Conservation (phyloP, 176 grass and related monocot species). For the Phoenix dactylifera region DNA sequence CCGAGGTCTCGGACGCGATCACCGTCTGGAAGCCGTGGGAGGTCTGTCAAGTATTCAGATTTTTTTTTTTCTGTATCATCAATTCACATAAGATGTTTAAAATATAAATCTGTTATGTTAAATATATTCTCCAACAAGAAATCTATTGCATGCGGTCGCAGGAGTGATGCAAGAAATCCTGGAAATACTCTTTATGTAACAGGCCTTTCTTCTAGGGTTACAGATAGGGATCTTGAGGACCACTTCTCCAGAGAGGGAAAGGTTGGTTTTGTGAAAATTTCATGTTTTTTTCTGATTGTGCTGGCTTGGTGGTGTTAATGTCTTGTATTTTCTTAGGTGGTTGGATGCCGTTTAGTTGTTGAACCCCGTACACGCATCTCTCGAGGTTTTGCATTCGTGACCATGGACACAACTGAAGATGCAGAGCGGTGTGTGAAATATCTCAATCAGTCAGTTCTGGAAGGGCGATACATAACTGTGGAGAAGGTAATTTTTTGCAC, state of each 20-base stretch:
- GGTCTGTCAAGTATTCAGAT: conserved; percentile 23
- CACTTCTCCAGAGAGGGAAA: conserved; percentile 64
- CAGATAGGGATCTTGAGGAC: conserved; percentile 53
- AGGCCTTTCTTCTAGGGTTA: conserved; percentile 58
- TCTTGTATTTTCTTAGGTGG: conserved; percentile 27
- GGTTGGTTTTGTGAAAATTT: conserved; percentile 21
- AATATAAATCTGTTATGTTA: no score
- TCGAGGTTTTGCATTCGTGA: conserved; percentile 70
- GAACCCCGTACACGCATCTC: conserved; percentile 57
- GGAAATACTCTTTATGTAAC: conserved; percentile 71
- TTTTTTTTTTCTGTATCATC: background rate
- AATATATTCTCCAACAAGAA: no score
- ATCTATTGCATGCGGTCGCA: conserved; percentile 11
- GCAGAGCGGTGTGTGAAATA: conserved; percentile 63
- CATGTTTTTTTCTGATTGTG: background rate
- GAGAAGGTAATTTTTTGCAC: conserved; percentile 44
- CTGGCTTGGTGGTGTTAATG: background rate
- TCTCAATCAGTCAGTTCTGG: conserved; percentile 52
- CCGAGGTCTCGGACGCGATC: conserved; percentile 36
- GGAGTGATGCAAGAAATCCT: conserved; percentile 35
- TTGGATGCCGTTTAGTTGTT: conserved; percentile 51
- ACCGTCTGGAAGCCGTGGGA: conserved; percentile 49
- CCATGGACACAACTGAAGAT: conserved; percentile 59
- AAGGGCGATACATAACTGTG: conserved; percentile 57
- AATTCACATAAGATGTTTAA: no score